Evolutionary conservation across 2,329 filamentous ascomycete species (phyloP).

Genomic region (Venturia pyrina): DNA sequence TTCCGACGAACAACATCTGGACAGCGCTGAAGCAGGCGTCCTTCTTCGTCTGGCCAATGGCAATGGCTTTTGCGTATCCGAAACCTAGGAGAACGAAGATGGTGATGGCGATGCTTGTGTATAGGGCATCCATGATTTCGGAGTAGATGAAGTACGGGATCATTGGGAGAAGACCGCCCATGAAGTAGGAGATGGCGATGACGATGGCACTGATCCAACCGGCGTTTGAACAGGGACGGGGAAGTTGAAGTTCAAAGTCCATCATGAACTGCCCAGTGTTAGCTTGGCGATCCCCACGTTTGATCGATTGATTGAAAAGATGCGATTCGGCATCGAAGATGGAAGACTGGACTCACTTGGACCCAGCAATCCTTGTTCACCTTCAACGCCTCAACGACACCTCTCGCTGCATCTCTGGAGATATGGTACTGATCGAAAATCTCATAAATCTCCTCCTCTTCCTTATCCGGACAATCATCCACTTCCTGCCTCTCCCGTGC

Average conservation of each 20-base stretch:
- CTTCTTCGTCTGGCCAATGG: constrained; percentile 13
- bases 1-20: constrained; percentile 16
- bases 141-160: constrained; percentile 13
- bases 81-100: constrained; percentile 12
- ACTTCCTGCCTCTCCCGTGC: constrained; percentile 10
- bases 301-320: not conserved
- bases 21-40: constrained; percentile 12
- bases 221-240: constrained; percentile 5
- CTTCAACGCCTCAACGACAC: constrained; percentile 11
- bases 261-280: constrained; percentile 12
- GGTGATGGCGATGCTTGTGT: constrained; percentile 12
- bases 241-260: constrained; percentile 13
- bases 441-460: constrained; percentile 13
- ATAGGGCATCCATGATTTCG: constrained; percentile 7
- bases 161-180: constrained; percentile 14
- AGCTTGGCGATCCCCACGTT: not conserved
- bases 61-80: constrained; percentile 13
- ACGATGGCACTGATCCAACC: constrained; percentile 12
- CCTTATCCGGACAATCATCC: constrained; percentile 1
- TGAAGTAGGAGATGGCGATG: constrained; percentile 14
- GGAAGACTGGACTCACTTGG: not conserved
- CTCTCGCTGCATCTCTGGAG: not conserved
- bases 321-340: not conserved
- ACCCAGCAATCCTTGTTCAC: constrained; percentile 11
- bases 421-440: constrained; percentile 13